Base-by-base conservation (phyloP, 1,139 yeast genomes). In the Kodamaea alishanica region DNA sequence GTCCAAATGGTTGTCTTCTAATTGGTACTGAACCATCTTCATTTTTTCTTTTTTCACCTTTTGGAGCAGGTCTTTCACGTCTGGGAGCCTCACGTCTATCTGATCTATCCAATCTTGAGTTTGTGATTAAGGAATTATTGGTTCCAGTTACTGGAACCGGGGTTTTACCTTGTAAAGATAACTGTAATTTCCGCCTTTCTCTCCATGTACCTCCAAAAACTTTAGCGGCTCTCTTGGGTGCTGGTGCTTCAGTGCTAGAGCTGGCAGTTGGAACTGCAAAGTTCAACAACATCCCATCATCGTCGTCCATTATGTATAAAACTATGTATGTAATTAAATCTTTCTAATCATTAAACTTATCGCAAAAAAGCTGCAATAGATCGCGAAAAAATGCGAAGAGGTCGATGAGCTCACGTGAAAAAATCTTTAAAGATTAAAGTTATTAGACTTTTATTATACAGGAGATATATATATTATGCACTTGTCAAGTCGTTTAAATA, bases 201-300 rank as follows among this genome's bases (percentile, higher is more conserved):
- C 77, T 82, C 95, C 95, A 85, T 51, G 74, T 73, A 6, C 94
- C 94, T 25, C 94, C 92, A 6, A 74, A 67, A 5, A 77, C 69
- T 48, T 79, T 81, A 5, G 56, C 10, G 44, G 45, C 39, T 32
- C 42, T 46, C 46, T 40, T 41, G 12, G 36, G 41, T n/a, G 27
- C 24, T 10, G 32, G 28, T 6, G 36, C 35, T 8, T 43, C 33
- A 10, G 26, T 3, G 55, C 39, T 0, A 42, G 38, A 0, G 50
- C 37, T 42, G 5, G 59, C 53, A 8, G 61, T 56, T 9, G 67
- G 66, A 5, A 67, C 59, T 32, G 80, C 73, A 55, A 85, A 81
- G 57, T 85, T 85, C 52, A 85, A 61, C 51, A 84, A 58, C 55
- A 84, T 56, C 8, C 84, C 92, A 58, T 79, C 85, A 58, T 83